phyloP scores from a whole-genome alignment of 1,139 yeast species.

The Candida tropicalis region DNA sequence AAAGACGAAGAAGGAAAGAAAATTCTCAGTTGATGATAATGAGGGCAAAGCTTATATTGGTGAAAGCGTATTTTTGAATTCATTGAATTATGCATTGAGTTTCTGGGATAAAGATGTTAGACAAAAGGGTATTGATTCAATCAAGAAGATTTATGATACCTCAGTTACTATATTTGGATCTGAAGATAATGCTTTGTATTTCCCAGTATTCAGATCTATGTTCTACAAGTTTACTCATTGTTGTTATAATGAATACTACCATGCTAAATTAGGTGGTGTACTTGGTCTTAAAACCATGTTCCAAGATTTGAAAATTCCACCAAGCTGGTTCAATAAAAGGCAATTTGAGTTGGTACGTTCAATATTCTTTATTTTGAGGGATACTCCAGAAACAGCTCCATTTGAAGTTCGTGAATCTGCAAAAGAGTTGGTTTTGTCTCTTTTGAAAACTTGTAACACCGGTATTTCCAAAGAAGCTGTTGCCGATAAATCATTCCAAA shows the following conservation, averaged over 20 bases:
- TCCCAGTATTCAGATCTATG: constrained; percentile 76
- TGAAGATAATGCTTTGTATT: constrained; percentile 63
- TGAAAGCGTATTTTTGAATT: constrained; percentile 71
- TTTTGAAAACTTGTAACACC: constrained; percentile 66
- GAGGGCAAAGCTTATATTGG: constrained; percentile 76
- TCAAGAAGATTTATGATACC: constrained; percentile 62
- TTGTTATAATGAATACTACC: constrained; percentile 87
- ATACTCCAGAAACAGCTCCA: constrained; percentile 89
- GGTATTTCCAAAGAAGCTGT: constrained; percentile 62
- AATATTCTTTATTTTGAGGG: constrained; percentile 85
- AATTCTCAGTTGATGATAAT: constrained; percentile 74
- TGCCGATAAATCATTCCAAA: constrained; percentile 73
- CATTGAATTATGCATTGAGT: constrained; percentile 78
- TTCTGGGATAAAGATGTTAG: constrained; percentile 74
- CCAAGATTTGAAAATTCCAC: constrained; percentile 66
- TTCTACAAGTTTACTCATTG: constrained; percentile 85
- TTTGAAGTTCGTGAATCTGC: constrained; percentile 75
- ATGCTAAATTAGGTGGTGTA: constrained; percentile 86
- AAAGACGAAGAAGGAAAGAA: constrained; percentile 67
- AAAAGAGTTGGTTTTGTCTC: constrained; percentile 60
- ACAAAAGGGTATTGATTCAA: constrained; percentile 67
- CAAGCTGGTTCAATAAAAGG: constrained; percentile 70
- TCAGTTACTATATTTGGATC: constrained; percentile 70
- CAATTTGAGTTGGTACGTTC: constrained; percentile 88
- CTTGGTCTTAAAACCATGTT: constrained; percentile 77